Percentiles rank a stretch among this genome's conserved stretches.
These are phyloP conservation scores for Colletotrichum magnum DNA, from an alignment of 2,329 filamentous ascomycete genomes.

Conservation along the genomic window DNA sequence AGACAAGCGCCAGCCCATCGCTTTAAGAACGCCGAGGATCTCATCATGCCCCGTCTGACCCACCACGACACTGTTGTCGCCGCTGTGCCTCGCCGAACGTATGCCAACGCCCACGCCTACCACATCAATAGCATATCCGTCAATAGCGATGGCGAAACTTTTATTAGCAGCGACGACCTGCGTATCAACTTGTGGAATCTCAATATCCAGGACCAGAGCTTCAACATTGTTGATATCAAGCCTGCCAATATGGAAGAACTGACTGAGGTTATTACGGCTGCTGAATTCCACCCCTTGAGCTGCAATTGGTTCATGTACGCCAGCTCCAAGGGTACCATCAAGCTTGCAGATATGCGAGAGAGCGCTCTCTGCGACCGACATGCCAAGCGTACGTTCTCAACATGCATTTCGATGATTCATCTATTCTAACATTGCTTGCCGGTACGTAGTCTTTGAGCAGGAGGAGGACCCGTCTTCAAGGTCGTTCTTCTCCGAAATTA, in stretches of 20 bases:
- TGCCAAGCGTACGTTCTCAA: constrained; percentile 81
- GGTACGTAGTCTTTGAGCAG: constrained; percentile 88
- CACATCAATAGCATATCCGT: constrained; percentile 99
- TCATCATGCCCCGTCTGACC: constrained; percentile 95
- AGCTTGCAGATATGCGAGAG: constrained; percentile 98
- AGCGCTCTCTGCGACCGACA: constrained; percentile 97
- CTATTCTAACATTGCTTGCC: background rate
- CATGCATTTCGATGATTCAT: background rate
- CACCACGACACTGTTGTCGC: constrained; percentile 99
- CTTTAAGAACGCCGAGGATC: constrained; percentile 84
- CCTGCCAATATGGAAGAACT: constrained; percentile 99
- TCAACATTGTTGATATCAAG: constrained; percentile 99
- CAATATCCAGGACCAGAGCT: constrained; percentile 99
- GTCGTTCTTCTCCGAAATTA: constrained; percentile 99
- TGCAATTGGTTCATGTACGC: constrained; percentile 99
- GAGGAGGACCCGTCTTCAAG: constrained; percentile 97
- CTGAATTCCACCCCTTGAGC: constrained; percentile 95
- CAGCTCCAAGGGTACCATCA: constrained; percentile 98
- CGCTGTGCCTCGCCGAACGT: constrained; percentile 94
- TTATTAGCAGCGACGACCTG: constrained; percentile 98
- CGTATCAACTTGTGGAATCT: constrained; percentile 99
- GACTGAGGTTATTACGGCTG: constrained; percentile 98
- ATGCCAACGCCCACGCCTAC: constrained; percentile 98
- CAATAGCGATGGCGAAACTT: constrained; percentile 99
- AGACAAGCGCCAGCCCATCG: constrained; percentile 78